phyloP scores from a whole-genome alignment of 495 filamentous ascomycete genomes.

The Lepidopterella palustris region DNA sequence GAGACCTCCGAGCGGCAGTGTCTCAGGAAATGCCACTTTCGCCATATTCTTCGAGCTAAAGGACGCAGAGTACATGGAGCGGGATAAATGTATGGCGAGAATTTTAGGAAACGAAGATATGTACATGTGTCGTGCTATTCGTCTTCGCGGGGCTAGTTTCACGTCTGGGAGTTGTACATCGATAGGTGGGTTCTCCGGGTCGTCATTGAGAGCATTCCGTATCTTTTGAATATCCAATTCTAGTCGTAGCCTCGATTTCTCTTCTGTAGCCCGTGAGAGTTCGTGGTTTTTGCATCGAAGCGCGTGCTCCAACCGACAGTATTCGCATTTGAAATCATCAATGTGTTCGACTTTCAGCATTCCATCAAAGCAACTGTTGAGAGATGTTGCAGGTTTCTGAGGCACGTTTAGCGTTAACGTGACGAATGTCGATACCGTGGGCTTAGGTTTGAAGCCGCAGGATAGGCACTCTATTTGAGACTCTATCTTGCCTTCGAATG shows the following conservation, averaged over 20 bases:
- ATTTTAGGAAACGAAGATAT: conserved; percentile 83
- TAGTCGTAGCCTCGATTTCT: conserved; percentile 46
- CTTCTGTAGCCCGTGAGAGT: conserved; percentile 40
- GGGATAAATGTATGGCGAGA: conserved; percentile 83
- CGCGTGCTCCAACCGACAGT: conserved; percentile 80
- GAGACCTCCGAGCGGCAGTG: conserved; percentile 70
- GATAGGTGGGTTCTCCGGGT: conserved; percentile 70
- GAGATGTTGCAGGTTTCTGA: conserved; percentile 58
- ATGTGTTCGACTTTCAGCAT: conserved; percentile 93
- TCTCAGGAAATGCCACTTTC: conserved; percentile 86
- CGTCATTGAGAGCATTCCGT: conserved; percentile 55
- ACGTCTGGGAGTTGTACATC: conserved; percentile 69
- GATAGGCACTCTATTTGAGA: conserved; percentile 89
- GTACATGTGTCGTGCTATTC: conserved; percentile 77
- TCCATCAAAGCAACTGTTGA: conserved; percentile 79
- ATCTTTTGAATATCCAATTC: conserved; percentile 51
- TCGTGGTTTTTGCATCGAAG: conserved; percentile 46
- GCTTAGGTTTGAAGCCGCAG: conserved; percentile 82
- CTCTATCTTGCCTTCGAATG: conserved; percentile 77
- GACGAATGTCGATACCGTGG: conserved; percentile 78
- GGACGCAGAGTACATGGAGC: conserved; percentile 47
- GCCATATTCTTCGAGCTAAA: conserved; percentile 87
- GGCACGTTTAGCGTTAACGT: conserved; percentile 90
- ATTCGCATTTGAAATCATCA: conserved; percentile 93
- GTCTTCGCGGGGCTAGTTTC: conserved; percentile 67